Base-by-base conservation (phyloP, 306 rosid genomes). In the Clitoria ternatea region DNA sequence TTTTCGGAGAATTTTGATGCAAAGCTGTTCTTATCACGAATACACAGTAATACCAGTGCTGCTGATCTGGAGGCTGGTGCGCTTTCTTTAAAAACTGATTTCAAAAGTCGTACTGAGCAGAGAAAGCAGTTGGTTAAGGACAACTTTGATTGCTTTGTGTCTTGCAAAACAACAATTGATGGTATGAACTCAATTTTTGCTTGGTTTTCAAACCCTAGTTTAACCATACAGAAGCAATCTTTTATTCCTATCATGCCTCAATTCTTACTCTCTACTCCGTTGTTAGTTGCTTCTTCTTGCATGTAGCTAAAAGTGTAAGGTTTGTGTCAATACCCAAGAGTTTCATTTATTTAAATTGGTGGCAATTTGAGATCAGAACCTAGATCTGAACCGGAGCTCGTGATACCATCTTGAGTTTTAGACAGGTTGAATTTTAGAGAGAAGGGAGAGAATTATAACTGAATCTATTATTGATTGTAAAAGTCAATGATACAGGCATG, bases 131-230 rank as follows among this genome's bases (percentile, higher is more conserved):
- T 94, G 79, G 99, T 94, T 52, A 94, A 94, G 86, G 97, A 94
- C 83, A 94, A 94, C 75, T 94, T 94, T 82, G 99, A 94, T 78
- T 94, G 99, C 75, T 94, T 94, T 72, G 99, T 94, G 84, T 94
- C 99, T 1, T 94, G 99, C 83, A 94, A 94, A 85, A 94, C 99
- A 66, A 94, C 99, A 78, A 94, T 94, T 53, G 99, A 94, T 63
- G 99, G 99, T 94, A 89, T 54, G 77, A 29, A 70, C 55, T 85
- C 50, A 7, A 19, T 47, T 77, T 40, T 77, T 70, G 66, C 69
- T 6, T 75, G 69, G 11, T 48, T 26, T 70, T 74, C 40, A 36
- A 61, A 36, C 26, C 39, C 19, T 43, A 26, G 33, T 62, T 71
- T 74, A 26, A 62, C 72, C 59, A 40, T 61, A 59, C 33, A 66